Evolutionary conservation across 2,329 filamentous ascomycete species (phyloP).

Genomic region (Cladosporium sp.): DNA sequence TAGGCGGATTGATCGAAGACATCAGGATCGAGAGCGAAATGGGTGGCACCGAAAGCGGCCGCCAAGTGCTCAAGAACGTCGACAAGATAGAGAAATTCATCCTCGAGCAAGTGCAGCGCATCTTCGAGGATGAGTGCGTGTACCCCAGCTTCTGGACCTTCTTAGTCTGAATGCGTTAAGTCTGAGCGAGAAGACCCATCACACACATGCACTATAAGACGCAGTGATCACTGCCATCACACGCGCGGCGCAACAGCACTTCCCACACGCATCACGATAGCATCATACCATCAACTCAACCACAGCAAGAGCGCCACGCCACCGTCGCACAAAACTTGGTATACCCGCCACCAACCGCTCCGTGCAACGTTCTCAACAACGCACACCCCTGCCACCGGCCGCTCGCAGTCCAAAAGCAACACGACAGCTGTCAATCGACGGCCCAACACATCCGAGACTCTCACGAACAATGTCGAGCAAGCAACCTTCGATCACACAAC

Average conservation of each 20-base stretch:
- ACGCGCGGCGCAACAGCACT: neutral
- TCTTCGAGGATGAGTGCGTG: constrained; percentile 98
- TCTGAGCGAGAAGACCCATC: neutral
- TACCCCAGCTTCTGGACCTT: constrained; percentile 99
- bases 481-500: neutral
- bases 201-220: neutral
- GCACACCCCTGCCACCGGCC: neutral
- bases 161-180: constrained; percentile 57
- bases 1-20: constrained; percentile 77
- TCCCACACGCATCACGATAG: neutral
- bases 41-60: constrained; percentile 82
- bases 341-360: neutral
- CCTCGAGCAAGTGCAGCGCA: constrained; percentile 88
- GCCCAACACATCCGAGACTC: neutral
- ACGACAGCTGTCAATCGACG: neutral
- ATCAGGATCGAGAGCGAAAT: constrained; percentile 98
- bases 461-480: neutral
- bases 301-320: neutral
- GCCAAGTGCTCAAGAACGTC: constrained; percentile 95
- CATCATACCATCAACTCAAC: neutral
- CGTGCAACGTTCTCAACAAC: neutral
- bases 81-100: constrained; percentile 98
- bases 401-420: neutral
- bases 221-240: neutral
- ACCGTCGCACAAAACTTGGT: neutral